Evolutionary conservation across 139 green algal genomes (phyloP).

Genomic region (Diplosphaera chodatii): DNA sequence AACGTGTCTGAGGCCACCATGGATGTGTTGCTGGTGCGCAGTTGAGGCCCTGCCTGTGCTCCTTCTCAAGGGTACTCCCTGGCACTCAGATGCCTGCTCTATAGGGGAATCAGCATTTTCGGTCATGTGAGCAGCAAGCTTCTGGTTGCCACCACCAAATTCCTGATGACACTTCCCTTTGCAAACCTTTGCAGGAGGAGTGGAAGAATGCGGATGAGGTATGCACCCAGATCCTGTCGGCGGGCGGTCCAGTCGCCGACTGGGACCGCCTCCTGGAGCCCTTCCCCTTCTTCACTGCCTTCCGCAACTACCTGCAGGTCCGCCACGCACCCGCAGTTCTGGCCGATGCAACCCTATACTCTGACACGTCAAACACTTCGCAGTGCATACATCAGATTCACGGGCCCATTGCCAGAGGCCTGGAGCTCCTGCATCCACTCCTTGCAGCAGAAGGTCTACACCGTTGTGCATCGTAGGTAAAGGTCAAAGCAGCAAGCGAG

Average conservation of each 20-base stretch:
- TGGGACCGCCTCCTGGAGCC: slow-evolving; percentile 67
- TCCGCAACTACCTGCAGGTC: slow-evolving; percentile 78
- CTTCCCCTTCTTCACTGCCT: slow-evolving; percentile 65
- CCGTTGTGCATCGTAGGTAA: slow-evolving; percentile 66
- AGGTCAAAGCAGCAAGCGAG: slow-evolving; percentile 61
- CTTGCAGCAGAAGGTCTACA: too few relatives aligned
- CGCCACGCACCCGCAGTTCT: not conserved
- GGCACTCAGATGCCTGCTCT: too few relatives aligned
- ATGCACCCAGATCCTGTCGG: slow-evolving; percentile 39
- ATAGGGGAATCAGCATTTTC: too few relatives aligned
- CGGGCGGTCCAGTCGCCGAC: slow-evolving; percentile 13
- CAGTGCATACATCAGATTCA: not conserved
- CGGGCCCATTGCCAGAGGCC: too few relatives aligned
- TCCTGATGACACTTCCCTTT: too few relatives aligned
- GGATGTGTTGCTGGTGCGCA: slow-evolving; percentile 50
- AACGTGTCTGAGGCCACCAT: slow-evolving; percentile 85
- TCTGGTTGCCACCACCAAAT: too few relatives aligned
- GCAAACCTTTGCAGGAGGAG: slow-evolving; percentile 23
- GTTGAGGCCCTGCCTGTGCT: not conserved
- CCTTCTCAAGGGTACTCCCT: too few relatives aligned
- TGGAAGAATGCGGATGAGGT: slow-evolving; percentile 41
- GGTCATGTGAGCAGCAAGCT: too few relatives aligned
- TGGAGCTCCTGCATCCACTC: too few relatives aligned
- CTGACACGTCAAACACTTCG: too few relatives aligned
- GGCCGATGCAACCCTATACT: too few relatives aligned